Evolutionary conservation across 352 stramenopile genomes (phyloP).

Genomic region (Blastocystis sp.): DNA sequence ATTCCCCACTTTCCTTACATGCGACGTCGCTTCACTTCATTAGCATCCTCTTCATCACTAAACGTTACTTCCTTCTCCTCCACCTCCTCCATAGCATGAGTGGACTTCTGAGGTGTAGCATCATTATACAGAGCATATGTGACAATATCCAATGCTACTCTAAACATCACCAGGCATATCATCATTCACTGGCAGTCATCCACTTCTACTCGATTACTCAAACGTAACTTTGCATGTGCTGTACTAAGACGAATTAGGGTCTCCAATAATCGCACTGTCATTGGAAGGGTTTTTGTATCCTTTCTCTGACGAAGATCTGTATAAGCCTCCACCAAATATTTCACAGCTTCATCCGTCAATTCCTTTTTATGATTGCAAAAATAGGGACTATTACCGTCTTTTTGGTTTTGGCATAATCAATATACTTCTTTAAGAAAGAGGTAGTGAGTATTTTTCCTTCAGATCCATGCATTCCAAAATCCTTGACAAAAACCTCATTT

Average conservation of each 20-base stretch:
- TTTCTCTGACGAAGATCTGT: constrained; percentile 91
- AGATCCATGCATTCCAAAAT: constrained; percentile 53
- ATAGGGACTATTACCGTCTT: background rate
- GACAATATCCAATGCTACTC: constrained; percentile 89
- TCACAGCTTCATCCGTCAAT: constrained; percentile 79
- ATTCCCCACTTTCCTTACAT: no score
- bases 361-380: constrained; percentile 74
- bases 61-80: constrained; percentile 62
- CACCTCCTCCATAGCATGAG: background rate
- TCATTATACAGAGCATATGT: constrained; percentile 97
- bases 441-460: constrained; percentile 81
- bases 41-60: constrained; percentile 49
- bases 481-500: constrained; percentile 73
- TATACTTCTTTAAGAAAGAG: constrained; percentile 97
- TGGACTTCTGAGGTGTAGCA: constrained; percentile 2
- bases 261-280: constrained; percentile 96
- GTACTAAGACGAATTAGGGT: constrained; percentile 97
- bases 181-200: constrained; percentile 72
- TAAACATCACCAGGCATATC: constrained; percentile 48
- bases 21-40: constrained; percentile 14
- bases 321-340: constrained; percentile 93
- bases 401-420: constrained; percentile 94
- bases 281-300: constrained; percentile 86
- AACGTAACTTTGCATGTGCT: constrained; percentile 91
- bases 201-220: constrained; percentile 82